Conservation (phyloP, 177 flowering plant species). For the Vitis hybrid region DNA sequence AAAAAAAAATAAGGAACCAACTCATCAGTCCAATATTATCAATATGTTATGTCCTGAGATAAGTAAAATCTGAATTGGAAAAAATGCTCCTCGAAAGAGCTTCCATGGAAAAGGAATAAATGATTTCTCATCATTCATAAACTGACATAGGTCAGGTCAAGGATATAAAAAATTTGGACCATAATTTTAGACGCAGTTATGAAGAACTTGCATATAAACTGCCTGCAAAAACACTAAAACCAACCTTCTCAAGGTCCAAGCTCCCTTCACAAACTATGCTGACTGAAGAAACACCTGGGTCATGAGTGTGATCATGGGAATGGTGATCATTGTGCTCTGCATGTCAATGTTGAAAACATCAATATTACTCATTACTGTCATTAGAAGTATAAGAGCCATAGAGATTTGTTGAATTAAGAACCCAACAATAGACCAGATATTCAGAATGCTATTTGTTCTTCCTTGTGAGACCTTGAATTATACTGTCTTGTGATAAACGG, state of each 20-base stretch:
- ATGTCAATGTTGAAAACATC: slow-evolving; percentile 1
- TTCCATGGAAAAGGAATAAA: neutral
- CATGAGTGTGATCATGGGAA: slow-evolving; percentile 87
- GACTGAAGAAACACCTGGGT: slow-evolving; percentile 96
- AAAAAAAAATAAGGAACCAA: neutral
- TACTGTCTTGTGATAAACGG: too few relatives aligned
- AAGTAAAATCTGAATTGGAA: too few relatives aligned
- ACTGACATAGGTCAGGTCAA: too few relatives aligned
- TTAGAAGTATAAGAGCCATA: neutral
- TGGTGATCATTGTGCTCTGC: slow-evolving; percentile 82
- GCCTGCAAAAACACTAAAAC: slow-evolving; percentile 6
- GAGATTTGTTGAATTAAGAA: neutral
- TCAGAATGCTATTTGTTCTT: too few relatives aligned
- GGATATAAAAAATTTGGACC: too few relatives aligned
- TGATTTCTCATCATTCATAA: neutral
- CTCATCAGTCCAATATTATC: slow-evolving; percentile 1
- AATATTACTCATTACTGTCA: neutral
- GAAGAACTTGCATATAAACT: too few relatives aligned
- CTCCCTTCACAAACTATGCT: slow-evolving; percentile 97
- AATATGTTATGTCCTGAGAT: too few relatives aligned
- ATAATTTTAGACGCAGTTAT: too few relatives aligned
- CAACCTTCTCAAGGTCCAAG: slow-evolving; percentile 94
- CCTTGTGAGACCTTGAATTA: too few relatives aligned
- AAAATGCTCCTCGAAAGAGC: too few relatives aligned
- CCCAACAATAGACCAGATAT: too few relatives aligned